A percentile compares a stretch with the other conserved stretches of the same genome.
phyloP scores from a whole-genome alignment of 192 early-diverging fungal species.

The Coemansia sp. region DNA sequence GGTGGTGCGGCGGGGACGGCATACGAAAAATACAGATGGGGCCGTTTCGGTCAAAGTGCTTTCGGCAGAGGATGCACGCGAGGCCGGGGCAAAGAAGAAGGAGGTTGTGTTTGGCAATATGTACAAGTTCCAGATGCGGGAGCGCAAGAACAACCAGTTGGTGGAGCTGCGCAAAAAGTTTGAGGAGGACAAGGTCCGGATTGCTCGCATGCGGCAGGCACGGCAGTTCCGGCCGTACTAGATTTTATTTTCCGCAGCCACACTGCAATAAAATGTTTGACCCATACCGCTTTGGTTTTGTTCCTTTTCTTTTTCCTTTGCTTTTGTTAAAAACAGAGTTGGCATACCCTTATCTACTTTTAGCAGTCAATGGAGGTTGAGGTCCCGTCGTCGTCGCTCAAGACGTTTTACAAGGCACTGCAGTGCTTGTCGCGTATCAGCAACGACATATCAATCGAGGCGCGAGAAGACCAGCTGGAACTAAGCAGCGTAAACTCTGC shows the following conservation, averaged over 20 bases:
- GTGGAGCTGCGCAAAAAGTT: slow-evolving; percentile 85
- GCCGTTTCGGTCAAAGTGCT: slow-evolving; percentile 60
- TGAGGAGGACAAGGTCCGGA: slow-evolving; percentile 86
- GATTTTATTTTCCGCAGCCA: slow-evolving; percentile 1
- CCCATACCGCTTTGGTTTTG: too few species aligned
- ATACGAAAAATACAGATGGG: slow-evolving; percentile 70
- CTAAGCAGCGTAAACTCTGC: slow-evolving; percentile 67
- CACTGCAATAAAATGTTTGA: too few species aligned
- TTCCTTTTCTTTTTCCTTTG: background rate
- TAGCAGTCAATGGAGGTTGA: slow-evolving; percentile 41
- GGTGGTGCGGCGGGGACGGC: slow-evolving; percentile 67
- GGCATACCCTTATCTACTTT: background rate
- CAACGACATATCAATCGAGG: slow-evolving; percentile 61
- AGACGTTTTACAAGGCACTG: slow-evolving; percentile 56
- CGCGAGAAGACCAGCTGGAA: slow-evolving; percentile 51
- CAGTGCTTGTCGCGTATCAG: slow-evolving; percentile 62
- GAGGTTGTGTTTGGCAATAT: slow-evolving; percentile 77
- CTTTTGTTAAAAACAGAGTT: background rate
- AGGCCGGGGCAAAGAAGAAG: slow-evolving; percentile 66
- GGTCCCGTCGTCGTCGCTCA: slow-evolving; percentile 45
- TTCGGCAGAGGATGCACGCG: slow-evolving; percentile 55
- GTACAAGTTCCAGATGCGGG: slow-evolving; percentile 95
- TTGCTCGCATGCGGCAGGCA: slow-evolving; percentile 72
- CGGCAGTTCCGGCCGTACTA: slow-evolving; percentile 89
- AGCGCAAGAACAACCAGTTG: slow-evolving; percentile 86